Base-by-base conservation (phyloP, 371 early-diverging fungal genomes). In the Rhizopus stolonifer region DNA sequence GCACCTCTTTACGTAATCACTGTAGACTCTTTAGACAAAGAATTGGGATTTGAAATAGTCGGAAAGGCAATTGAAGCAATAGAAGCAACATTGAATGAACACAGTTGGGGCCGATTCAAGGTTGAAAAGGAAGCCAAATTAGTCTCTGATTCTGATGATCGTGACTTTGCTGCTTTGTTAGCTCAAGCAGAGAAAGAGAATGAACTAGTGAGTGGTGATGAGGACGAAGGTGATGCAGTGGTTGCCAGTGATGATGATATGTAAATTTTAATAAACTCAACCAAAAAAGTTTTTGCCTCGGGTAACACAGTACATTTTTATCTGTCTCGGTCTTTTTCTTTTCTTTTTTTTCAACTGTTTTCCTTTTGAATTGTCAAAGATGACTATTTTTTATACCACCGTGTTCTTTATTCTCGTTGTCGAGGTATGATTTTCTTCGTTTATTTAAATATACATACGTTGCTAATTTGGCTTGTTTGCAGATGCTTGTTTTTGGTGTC, bases 1-100 rank as follows among this genome's bases (percentile, higher is more conserved):
- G 96, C 99, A 32, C 99, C 99, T 22, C 79, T 93, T 44, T 99
- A 96, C 66, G 95, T 96, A 48, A 90, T 99, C 68, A 83, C 89
- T 52, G 90, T 95, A 22, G 88, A 89, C 62, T 86, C 93, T 17
- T 62, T 92, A 49, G 95, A 98, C 59, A 95, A 95, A 80, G 79
- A 74, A 17, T 69, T 70, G 46, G 98, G 96, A 58, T 84, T 98
- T 59, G 84, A 89, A 50, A 75, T 84, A 19, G 85, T 99, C 84
- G 94, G 95, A 71, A 85, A 88, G 72, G 94, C 95, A 11, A 84
- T 97, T 36, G 77, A 68, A 22, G 84, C 79, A 29, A 91, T 96
- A 58, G 91, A 93, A 68, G 88, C 90, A 59, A 79, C 73, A 36
- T 86, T 97, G 62, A 81, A 80, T 50, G 67, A 66, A 19, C 66